A percentile compares a stretch with the other conserved stretches of the same genome.
Conservation (phyloP, 2,329 filamentous ascomycete species). For the Alternaria solani region DNA sequence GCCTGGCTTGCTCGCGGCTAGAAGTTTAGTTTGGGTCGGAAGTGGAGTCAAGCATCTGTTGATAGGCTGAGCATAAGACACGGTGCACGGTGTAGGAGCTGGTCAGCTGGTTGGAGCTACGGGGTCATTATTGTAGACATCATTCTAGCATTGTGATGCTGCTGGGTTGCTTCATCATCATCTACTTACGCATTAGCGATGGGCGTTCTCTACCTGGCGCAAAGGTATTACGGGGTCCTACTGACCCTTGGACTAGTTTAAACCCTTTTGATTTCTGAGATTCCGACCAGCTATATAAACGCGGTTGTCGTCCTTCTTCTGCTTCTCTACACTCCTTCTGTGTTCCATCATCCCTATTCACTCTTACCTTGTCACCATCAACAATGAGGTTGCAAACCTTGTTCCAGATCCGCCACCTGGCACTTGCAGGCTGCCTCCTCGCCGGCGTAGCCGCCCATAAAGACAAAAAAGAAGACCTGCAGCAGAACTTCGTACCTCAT, state of each 20-base stretch:
- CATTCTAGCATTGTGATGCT: not conserved
- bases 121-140: not conserved
- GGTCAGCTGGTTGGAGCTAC: not conserved
- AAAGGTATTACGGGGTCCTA: not conserved
- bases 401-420: not conserved
- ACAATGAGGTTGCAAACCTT: not conserved
- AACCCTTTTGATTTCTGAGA: not conserved
- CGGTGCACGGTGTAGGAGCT: not conserved
- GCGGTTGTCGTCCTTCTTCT: not conserved
- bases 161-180: not conserved
- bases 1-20: constrained; percentile 37
- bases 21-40: constrained; percentile 35
- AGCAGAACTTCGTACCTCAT: not conserved
- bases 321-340: not conserved
- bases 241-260: not conserved
- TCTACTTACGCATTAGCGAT: not conserved
- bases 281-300: not conserved
- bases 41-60: constrained; percentile 30
- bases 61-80: not conserved
- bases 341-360: not conserved
- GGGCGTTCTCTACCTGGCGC: not conserved
- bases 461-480: not conserved
- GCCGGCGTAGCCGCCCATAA: not conserved
- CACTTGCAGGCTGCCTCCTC: not conserved
- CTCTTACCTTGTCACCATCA: not conserved